phyloP scores from a whole-genome alignment of 169 alveolate genomes.

The Plasmodium reichenowi region DNA sequence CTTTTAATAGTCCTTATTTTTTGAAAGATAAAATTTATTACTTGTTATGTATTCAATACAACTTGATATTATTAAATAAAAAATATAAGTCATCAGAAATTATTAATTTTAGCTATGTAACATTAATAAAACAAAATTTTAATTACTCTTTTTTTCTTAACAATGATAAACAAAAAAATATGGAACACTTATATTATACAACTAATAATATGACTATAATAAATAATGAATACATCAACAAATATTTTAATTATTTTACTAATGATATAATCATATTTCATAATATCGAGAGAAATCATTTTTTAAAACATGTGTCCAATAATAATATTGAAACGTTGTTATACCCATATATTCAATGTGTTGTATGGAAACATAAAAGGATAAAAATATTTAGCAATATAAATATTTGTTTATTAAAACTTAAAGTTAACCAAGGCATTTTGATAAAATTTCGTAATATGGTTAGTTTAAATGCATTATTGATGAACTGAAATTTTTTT shows the following conservation, averaged over 20 bases:
- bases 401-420: constrained; percentile 12
- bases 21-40: constrained; percentile 20
- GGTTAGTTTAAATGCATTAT: constrained; percentile 8
- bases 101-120: constrained; percentile 24
- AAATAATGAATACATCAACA: constrained; percentile 3
- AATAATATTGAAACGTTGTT: constrained; percentile 16
- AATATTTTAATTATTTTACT: constrained; percentile 47
- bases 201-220: not conserved
- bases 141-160: constrained; percentile 23
- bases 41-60: constrained; percentile 36
- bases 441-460: constrained; percentile 15
- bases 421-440: constrained; percentile 18
- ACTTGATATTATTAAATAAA: constrained; percentile 22
- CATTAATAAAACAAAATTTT: constrained; percentile 17
- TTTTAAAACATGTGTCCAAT: constrained; percentile 10
- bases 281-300: constrained; percentile 13
- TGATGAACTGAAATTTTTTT: not conserved
- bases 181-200: not conserved
- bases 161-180: not conserved
- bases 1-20: constrained; percentile 4
- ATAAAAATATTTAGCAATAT: constrained; percentile 41
- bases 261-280: constrained; percentile 34
- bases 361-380: constrained; percentile 37
- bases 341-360: constrained; percentile 26
- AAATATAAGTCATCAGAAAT: not conserved